Percentiles rank a stretch among this genome's conserved stretches.
Evolutionary conservation across 257 asterid genomes (phyloP).

Genomic region (Solanum appendiculatum): DNA sequence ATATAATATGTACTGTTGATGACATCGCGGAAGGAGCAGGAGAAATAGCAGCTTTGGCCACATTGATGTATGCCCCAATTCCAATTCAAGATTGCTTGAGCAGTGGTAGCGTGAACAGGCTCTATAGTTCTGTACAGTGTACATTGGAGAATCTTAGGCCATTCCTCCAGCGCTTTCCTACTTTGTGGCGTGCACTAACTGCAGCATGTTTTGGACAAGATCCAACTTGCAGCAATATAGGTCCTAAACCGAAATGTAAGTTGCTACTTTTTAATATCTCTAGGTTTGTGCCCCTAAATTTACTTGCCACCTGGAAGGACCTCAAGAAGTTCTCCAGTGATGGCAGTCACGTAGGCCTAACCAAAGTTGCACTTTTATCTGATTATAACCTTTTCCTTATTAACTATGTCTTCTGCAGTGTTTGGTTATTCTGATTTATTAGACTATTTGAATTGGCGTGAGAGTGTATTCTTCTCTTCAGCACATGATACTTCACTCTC

Average conservation of each 20-base stretch:
- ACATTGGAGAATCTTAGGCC: conserved; percentile 96
- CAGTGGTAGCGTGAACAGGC: conserved; percentile 90
- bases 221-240: conserved; percentile 41
- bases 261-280: conserved; percentile 6
- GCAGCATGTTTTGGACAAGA: conserved; percentile 90
- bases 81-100: conserved; percentile 91
- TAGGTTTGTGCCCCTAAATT: not conserved
- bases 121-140: conserved; percentile 76
- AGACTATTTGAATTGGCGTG: conserved; percentile 95
- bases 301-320: not conserved
- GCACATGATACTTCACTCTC: conserved; percentile 79
- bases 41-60: conserved; percentile 95
- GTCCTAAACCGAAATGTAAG: conserved; percentile 54
- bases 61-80: conserved; percentile 83
- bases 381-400: conserved; percentile 5
- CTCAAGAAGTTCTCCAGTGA: not conserved
- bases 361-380: not conserved
- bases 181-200: conserved; percentile 74
- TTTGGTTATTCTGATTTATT: conserved; percentile 70
- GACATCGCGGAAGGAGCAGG: conserved; percentile 99
- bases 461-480: conserved; percentile 84
- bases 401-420: conserved; percentile 27
- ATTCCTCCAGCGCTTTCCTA: conserved; percentile 81
- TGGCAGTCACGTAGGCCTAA: not conserved
- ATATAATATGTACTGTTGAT: conserved; percentile 76